These are phyloP conservation scores for Sporothrix pallida DNA, from an alignment of 2,329 filamentous ascomycete genomes.

Conservation along the genomic window DNA sequence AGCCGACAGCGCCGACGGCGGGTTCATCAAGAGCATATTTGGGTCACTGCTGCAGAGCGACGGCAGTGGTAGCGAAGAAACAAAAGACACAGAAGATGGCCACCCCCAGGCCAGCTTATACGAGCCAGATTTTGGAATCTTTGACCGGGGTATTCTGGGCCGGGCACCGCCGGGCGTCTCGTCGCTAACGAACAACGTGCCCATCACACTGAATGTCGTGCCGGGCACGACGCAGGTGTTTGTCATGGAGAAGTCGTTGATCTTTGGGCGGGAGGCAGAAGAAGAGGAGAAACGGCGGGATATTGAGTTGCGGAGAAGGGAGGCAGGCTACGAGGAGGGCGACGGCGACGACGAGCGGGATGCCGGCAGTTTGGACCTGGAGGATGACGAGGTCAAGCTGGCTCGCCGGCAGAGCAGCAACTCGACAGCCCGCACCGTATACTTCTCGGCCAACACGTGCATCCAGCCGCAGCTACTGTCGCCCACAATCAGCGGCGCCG, in stretches of 20 bases:
- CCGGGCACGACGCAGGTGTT: constrained; percentile 68
- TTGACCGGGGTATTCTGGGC: constrained; percentile 68
- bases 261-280: constrained; percentile 51
- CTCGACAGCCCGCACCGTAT: constrained; percentile 62
- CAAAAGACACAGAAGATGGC: not conserved
- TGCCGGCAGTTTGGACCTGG: not conserved
- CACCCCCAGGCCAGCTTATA: constrained; percentile 49
- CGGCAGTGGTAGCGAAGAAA: not conserved
- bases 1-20: not conserved
- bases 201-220: constrained; percentile 62
- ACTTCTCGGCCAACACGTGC: constrained; percentile 87
- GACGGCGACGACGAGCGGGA: constrained; percentile 32
- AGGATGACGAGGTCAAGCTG: constrained; percentile 37
- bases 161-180: constrained; percentile 60
- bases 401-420: constrained; percentile 37
- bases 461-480: constrained; percentile 67
- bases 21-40: constrained; percentile 14
- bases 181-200: constrained; percentile 68
- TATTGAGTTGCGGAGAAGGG: constrained; percentile 40
- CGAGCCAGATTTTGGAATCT: constrained; percentile 64
- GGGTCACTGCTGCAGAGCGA: constrained; percentile 12
- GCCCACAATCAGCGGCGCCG: constrained; percentile 50
- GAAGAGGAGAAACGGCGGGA: constrained; percentile 33
- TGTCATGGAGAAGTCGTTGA: constrained; percentile 63
- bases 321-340: constrained; percentile 36